A percentile compares a stretch with the other conserved stretches of the same genome.
These are phyloP conservation scores for Pisolithus sp. DNA, from an alignment of 768 basidiomycete species.

Conservation along the genomic window DNA sequence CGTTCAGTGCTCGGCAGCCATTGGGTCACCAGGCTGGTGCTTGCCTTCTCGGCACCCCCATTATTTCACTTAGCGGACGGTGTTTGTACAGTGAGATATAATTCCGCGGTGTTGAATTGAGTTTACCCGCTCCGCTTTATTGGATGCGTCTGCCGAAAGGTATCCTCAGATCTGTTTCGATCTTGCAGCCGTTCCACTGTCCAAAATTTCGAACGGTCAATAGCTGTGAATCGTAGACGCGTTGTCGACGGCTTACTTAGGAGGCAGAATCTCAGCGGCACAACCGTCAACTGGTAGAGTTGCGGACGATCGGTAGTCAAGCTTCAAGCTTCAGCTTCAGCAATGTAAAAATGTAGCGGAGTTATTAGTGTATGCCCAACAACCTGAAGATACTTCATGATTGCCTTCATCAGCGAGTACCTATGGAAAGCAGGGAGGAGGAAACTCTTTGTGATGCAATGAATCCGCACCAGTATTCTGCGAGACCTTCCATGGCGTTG, in stretches of 20 bases:
- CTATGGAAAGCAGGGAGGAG: constrained; percentile 3
- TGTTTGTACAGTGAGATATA: constrained; percentile 87
- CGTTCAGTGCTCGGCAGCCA: constrained; percentile 65
- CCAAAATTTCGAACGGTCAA: constrained; percentile 96
- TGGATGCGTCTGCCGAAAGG: constrained; percentile 89
- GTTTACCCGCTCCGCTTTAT: constrained; percentile 97
- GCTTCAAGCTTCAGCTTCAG: too few relatives aligned
- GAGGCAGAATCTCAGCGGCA: constrained; percentile 88
- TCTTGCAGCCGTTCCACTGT: constrained; percentile 95
- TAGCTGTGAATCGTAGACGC: constrained; percentile 87
- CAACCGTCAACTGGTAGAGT: constrained; percentile 95
- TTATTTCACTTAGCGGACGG: constrained; percentile 60
- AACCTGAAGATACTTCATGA: neutral
- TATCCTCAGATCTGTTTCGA: constrained; percentile 98
- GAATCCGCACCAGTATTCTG: neutral
- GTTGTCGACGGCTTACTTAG: constrained; percentile 46
- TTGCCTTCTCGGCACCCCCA: constrained; percentile 39
- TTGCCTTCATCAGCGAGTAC: too few relatives aligned
- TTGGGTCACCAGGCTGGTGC: constrained; percentile 57
- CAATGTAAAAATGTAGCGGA: constrained; percentile 39
- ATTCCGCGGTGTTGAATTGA: constrained; percentile 96
- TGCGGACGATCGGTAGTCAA: constrained; percentile 90
- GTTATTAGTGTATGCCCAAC: constrained; percentile 91
- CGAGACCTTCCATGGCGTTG: too few relatives aligned
- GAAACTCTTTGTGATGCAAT: neutral